A percentile compares a stretch with the other conserved stretches of the same genome.
Evolutionary conservation across 371 early-diverging fungal genomes (phyloP).

Genomic region (Dichotomocladium elegans): DNA sequence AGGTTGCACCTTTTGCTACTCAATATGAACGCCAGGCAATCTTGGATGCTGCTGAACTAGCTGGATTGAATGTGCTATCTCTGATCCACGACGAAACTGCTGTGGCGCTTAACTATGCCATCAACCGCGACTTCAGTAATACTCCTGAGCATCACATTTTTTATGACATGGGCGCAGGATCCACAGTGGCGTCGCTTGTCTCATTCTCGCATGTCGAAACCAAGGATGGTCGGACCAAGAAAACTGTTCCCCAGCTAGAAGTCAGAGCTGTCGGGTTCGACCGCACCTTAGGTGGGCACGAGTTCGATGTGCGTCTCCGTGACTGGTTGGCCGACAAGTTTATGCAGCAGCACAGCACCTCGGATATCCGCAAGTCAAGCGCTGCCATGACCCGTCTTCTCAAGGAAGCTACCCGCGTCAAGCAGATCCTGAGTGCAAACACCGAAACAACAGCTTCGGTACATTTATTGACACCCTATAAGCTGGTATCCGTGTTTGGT

Average conservation of each 20-base stretch:
- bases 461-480: slow-evolving; percentile 13
- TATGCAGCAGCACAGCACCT: slow-evolving; percentile 43
- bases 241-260: slow-evolving; percentile 66
- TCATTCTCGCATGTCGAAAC: slow-evolving; percentile 65
- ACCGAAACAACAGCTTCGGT: slow-evolving; percentile 80
- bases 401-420: slow-evolving; percentile 92
- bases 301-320: slow-evolving; percentile 79
- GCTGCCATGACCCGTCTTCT: slow-evolving; percentile 86
- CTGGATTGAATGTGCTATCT: slow-evolving; percentile 78
- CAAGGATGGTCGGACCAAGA: slow-evolving; percentile 59
- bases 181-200: slow-evolving; percentile 85
- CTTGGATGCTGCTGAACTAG: slow-evolving; percentile 91
- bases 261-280: slow-evolving; percentile 84
- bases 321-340: slow-evolving; percentile 74
- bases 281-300: slow-evolving; percentile 83
- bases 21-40: slow-evolving; percentile 91
- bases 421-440: slow-evolving; percentile 94
- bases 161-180: slow-evolving; percentile 96
- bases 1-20: slow-evolving; percentile 89
- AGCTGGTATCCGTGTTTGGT: neutral
- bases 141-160: slow-evolving; percentile 84
- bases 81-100: slow-evolving; percentile 94
- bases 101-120: slow-evolving; percentile 93
- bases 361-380: slow-evolving; percentile 48
- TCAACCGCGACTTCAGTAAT: slow-evolving; percentile 63